These are phyloP conservation scores for Kodamaea laetipori DNA, from an alignment of 805 yeast genomes.

Conservation along the genomic window DNA sequence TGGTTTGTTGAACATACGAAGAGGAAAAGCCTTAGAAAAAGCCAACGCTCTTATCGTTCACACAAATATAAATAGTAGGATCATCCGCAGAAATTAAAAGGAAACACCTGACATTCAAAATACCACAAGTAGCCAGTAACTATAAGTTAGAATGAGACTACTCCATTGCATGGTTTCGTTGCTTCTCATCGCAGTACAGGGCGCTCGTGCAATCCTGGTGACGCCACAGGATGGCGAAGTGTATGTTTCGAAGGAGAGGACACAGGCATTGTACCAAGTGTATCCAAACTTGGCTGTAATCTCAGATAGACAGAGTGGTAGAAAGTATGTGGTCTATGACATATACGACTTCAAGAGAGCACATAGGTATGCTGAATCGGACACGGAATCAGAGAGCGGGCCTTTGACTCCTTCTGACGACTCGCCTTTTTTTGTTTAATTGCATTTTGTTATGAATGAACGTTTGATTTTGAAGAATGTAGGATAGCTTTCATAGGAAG, in stretches of 20 bases:
- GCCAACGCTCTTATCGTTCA: conserved; percentile 5
- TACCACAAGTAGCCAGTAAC: not conserved
- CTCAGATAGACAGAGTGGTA: conserved; percentile 9
- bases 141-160: conserved; percentile 1
- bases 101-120: not conserved
- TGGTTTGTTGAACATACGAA: conserved; percentile 3
- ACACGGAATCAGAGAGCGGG: conserved; percentile 12
- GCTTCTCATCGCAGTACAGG: not conserved
- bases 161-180: not conserved
- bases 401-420: conserved; percentile 12
- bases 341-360: conserved; percentile 11
- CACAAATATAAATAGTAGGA: conserved; percentile 1
- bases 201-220: conserved; percentile 2
- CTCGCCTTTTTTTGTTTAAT: conserved; percentile 6
- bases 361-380: conserved; percentile 11
- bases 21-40: not conserved
- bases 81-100: not conserved
- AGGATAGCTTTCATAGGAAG: no score
- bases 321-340: conserved; percentile 11
- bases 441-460: conserved; percentile 5
- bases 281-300: conserved; percentile 12
- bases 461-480: not conserved
- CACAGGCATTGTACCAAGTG: conserved; percentile 8
- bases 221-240: conserved; percentile 10
- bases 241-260: conserved; percentile 8